Conservation (phyloP, 208 protist genomes). For the Trichomonas tenax region DNA sequence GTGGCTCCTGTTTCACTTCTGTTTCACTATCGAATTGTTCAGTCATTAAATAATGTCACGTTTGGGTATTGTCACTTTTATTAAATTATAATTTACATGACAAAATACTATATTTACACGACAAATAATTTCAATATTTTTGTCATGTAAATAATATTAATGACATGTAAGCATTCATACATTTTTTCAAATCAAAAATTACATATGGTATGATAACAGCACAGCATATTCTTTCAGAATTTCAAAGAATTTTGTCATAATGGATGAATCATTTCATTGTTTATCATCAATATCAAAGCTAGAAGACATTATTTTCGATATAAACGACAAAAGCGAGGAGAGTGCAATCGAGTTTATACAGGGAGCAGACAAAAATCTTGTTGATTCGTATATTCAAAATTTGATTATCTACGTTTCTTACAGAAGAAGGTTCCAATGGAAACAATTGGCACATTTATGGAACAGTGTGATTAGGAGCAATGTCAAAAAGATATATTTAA, state of each 20-base stretch:
- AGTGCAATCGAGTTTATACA: neutral
- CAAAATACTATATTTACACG: no score
- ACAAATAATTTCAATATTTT: no score
- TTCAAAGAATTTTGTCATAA: no score
- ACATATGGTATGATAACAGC: no score
- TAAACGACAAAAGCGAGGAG: neutral
- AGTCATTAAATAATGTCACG: neutral
- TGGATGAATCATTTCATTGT: no score
- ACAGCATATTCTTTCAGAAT: no score
- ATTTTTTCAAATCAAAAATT: no score
- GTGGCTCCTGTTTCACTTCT: neutral
- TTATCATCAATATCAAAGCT: neutral
- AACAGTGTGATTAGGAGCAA: neutral
- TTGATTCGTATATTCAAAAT: neutral
- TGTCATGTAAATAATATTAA: no score
- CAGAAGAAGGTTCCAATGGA: neutral
- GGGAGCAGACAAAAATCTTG: neutral
- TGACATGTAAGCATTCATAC: no score
- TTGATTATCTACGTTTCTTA: neutral
- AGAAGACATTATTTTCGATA: neutral
- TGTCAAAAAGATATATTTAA: neutral
- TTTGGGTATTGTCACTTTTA: neutral
- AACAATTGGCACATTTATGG: neutral
- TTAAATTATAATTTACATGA: no score
- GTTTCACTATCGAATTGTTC: neutral